These are phyloP conservation scores for Bothriochloa decipiens DNA, from an alignment of 176 grass and related monocot genomes.

Conservation along the genomic window DNA sequence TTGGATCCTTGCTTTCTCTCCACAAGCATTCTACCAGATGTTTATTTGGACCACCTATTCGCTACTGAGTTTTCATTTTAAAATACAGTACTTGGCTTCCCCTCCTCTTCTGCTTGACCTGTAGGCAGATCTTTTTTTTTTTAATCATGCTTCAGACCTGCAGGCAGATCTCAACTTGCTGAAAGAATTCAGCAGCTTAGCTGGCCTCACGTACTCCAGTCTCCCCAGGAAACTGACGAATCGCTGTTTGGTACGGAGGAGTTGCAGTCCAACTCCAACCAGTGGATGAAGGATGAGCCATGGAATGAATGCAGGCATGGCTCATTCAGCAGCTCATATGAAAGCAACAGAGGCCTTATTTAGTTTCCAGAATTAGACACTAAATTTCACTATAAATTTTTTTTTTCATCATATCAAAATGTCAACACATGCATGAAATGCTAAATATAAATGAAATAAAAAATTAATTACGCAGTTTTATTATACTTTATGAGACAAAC, in stretches of 20 bases:
- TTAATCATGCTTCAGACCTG: too few relatives aligned
- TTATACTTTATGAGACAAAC: too few relatives aligned
- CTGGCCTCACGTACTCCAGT: background rate
- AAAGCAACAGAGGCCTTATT: background rate
- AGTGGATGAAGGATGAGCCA: background rate
- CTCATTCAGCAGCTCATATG: background rate
- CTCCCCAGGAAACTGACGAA: background rate
- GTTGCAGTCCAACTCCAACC: background rate
- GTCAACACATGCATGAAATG: too few relatives aligned
- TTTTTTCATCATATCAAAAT: too few relatives aligned
- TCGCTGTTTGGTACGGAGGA: background rate
- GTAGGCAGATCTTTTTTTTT: too few relatives aligned
- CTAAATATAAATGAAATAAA: too few relatives aligned
- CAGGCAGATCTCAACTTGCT: background rate
- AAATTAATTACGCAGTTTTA: too few relatives aligned
- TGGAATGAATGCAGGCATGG: background rate
- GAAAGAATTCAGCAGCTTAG: background rate
- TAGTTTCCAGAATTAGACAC: too few relatives aligned
- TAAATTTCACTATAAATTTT: too few relatives aligned
- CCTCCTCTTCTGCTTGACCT: background rate
- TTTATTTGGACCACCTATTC: background rate
- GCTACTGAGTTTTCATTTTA: background rate
- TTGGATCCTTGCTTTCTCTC: background rate
- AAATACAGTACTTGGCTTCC: background rate
- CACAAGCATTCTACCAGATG: background rate